Base-by-base conservation (phyloP, 208 protist genomes). In the Balamuthia mandrillaris region DNA sequence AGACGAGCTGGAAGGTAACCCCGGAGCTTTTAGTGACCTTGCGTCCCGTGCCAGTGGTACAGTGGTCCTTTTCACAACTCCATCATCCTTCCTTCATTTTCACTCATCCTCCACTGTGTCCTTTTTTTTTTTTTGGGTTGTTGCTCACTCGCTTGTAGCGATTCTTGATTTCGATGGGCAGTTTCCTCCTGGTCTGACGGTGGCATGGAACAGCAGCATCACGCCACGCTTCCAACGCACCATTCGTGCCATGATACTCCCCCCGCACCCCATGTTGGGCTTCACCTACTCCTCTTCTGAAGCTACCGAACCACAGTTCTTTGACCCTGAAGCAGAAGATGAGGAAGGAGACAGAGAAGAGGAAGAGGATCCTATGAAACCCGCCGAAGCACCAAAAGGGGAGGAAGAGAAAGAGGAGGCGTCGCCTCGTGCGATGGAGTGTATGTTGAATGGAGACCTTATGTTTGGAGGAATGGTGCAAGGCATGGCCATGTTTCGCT, bases 381-480 rank as follows among this genome's bases (percentile, higher is more conserved):
- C 16, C 47, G 21, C 47, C 18, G n/a, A n/a, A n/a, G n/a, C n/a
- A n/a, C n/a, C n/a, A n/a, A n/a, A n/a, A n/a, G n/a, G n/a, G n/a
- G n/a, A n/a, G n/a, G n/a, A n/a, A n/a, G n/a, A n/a, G n/a, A n/a
- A n/a, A n/a, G n/a, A n/a, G n/a, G n/a, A n/a, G n/a, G n/a, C n/a
- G n/a, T n/a, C n/a, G n/a, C n/a, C n/a, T n/a, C n/a, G n/a, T n/a
- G n/a, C n/a, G n/a, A n/a, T n/a, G n/a, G n/a, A n/a, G n/a, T n/a
- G 3, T 6, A 31, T 1, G 21, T 12, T 2, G 61, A 39, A 68
- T 5, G 58, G 4, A 2, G 47, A 54, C 18, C 16, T 24, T 54
- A 75, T 45, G 27, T 75, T 75, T 45, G 41, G 54, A 24, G 66
- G 66, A 39, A 75, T 75, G 66, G 66, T 75, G 66, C 66, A 75